Conservation (phyloP, 495 filamentous ascomycete species). For the Tuber borchii region DNA sequence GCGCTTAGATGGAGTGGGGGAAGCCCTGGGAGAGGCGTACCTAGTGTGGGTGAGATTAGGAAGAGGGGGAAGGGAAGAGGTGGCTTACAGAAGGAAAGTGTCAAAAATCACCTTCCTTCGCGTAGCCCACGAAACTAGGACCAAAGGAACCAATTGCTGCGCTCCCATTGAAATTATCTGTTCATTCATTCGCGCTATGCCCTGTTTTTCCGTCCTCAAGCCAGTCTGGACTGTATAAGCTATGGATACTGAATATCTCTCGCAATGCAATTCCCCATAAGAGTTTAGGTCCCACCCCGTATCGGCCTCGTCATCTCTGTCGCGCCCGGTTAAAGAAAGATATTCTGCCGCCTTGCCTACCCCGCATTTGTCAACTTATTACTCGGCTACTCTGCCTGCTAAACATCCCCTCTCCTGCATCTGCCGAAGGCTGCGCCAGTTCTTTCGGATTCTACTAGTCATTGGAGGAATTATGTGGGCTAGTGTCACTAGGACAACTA, state of each 20-base stretch:
- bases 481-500: slow-evolving; percentile 47
- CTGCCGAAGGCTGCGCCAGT: slow-evolving; percentile 53
- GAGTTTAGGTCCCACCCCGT: slow-evolving; percentile 61
- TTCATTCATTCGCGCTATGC: slow-evolving; percentile 62
- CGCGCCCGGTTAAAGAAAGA: slow-evolving; percentile 55
- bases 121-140: slow-evolving; percentile 56
- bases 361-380: slow-evolving; percentile 53
- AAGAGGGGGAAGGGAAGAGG: slow-evolving; percentile 54
- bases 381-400: slow-evolving; percentile 63
- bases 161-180: slow-evolving; percentile 57
- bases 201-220: slow-evolving; percentile 14
- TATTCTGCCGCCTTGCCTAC: slow-evolving; percentile 60
- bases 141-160: slow-evolving; percentile 55
- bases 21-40: slow-evolving; percentile 43
- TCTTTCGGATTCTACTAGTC: slow-evolving; percentile 58
- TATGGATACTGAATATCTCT: neutral
- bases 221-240: neutral
- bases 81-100: slow-evolving; percentile 53
- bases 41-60: slow-evolving; percentile 35
- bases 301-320: slow-evolving; percentile 63
- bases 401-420: slow-evolving; percentile 56
- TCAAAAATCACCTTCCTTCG: slow-evolving; percentile 58
- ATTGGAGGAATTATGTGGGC: slow-evolving; percentile 44
- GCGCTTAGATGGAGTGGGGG: slow-evolving; percentile 42
- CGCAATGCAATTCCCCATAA: slow-evolving; percentile 62